Conservation (phyloP, 305 asterid genomes). For the Ilex paraguariensis region DNA sequence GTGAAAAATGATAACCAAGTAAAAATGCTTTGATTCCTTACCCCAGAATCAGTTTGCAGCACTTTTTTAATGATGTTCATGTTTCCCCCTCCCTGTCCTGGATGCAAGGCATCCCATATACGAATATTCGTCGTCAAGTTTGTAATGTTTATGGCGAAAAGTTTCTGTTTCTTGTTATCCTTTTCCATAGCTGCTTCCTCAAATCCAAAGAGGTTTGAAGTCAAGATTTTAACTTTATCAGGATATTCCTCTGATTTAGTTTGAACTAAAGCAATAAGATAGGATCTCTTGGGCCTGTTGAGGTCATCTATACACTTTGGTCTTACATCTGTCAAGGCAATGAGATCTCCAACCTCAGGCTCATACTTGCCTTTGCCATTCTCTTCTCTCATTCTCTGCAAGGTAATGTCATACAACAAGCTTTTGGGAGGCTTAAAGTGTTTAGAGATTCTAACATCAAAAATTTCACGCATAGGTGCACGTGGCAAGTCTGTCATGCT, state of each 20-base stretch:
- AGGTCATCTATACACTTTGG: conserved; percentile 29
- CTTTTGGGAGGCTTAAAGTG: conserved; percentile 8
- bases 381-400: background rate
- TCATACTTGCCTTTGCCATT: conserved; percentile 11
- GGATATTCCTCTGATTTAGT: background rate
- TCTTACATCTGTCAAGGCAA: conserved; percentile 30
- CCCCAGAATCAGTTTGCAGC: conserved; percentile 17
- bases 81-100: conserved; percentile 13
- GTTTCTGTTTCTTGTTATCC: conserved; percentile 7
- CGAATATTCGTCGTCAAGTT: conserved; percentile 29
- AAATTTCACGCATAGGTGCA: conserved; percentile 18
- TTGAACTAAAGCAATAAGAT: conserved; percentile 20
- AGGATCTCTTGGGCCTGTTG: conserved; percentile 18
- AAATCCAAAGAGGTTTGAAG: conserved; percentile 24
- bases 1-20: background rate
- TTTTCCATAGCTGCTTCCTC: conserved; percentile 2
- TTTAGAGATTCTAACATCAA: conserved; percentile 7
- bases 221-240: conserved; percentile 4
- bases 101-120: conserved; percentile 31
- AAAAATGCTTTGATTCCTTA: conserved; percentile 8
- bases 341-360: conserved; percentile 32
- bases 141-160: conserved; percentile 28
- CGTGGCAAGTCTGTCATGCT: conserved; percentile 23
- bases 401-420: background rate
- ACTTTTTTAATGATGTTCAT: conserved; percentile 18